phyloP scores from a whole-genome alignment of 106 monocot species.

The Amphibolis antarctica region DNA sequence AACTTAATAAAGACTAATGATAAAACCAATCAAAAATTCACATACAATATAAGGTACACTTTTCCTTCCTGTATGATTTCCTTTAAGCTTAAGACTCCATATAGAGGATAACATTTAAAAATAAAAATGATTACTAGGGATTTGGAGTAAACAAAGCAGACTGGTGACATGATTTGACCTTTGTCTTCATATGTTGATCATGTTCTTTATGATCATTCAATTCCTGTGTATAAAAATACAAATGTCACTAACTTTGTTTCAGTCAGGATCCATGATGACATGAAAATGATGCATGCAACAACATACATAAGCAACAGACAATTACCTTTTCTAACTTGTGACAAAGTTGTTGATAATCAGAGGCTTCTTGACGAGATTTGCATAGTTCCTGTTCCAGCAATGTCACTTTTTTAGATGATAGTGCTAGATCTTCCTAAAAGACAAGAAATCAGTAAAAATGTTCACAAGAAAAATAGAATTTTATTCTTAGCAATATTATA shows the following conservation, averaged over 20 bases:
- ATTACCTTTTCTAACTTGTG: constrained; percentile 60
- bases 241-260: constrained; percentile 1
- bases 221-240: constrained; percentile 35
- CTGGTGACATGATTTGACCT: constrained; percentile 27
- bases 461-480: neutral
- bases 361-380: constrained; percentile 53
- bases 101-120: neutral
- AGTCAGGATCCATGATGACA: constrained; percentile 2
- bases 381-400: constrained; percentile 65
- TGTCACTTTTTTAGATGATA: constrained; percentile 46
- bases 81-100: no score
- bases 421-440: constrained; percentile 60
- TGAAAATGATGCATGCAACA: neutral
- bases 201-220: constrained; percentile 69
- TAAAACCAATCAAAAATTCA: no score
- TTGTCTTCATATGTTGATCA: constrained; percentile 62
- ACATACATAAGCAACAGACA: neutral
- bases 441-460: constrained; percentile 3
- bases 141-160: neutral
- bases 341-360: constrained; percentile 29
- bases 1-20: no score
- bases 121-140: neutral
- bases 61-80: no score
- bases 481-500: no score
- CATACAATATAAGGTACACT: no score